A percentile compares a stretch with the other conserved stretches of the same genome.
phyloP scores from a whole-genome alignment of 306 rosid species.

The Prunus campanulata region DNA sequence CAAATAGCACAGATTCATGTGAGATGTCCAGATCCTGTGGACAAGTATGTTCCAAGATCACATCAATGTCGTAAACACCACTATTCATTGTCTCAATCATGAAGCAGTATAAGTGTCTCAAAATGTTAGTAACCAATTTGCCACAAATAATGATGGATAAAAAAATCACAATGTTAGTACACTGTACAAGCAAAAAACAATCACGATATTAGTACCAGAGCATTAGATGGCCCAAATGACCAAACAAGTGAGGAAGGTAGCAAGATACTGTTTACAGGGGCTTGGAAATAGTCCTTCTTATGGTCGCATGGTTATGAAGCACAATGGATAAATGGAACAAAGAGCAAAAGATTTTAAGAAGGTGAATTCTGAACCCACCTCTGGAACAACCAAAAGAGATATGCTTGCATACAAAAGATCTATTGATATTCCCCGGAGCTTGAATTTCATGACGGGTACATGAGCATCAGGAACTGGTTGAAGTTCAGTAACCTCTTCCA shows the following conservation, averaged over 20 bases:
- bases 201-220: background rate
- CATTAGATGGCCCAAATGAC: slow-evolving; percentile 3
- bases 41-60: slow-evolving; percentile 24
- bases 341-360: background rate
- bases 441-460: slow-evolving; percentile 97
- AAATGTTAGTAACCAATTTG: background rate
- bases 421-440: slow-evolving; percentile 82
- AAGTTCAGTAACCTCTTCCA: slow-evolving; percentile 90
- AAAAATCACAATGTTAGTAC: too few species aligned
- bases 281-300: background rate
- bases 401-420: slow-evolving; percentile 93
- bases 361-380: slow-evolving; percentile 47
- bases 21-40: slow-evolving; percentile 88
- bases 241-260: background rate
- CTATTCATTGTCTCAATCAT: background rate
- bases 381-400: slow-evolving; percentile 86
- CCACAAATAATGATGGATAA: background rate
- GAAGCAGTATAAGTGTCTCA: slow-evolving; percentile 13
- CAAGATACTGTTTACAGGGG: background rate
- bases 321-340: background rate
- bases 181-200: too few species aligned
- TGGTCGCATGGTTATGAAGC: background rate
- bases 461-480: slow-evolving; percentile 93
- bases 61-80: slow-evolving; percentile 20
- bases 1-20: slow-evolving; percentile 56